Base-by-base conservation (phyloP, 768 basidiomycete species). In the Cubamyces lactineus region DNA sequence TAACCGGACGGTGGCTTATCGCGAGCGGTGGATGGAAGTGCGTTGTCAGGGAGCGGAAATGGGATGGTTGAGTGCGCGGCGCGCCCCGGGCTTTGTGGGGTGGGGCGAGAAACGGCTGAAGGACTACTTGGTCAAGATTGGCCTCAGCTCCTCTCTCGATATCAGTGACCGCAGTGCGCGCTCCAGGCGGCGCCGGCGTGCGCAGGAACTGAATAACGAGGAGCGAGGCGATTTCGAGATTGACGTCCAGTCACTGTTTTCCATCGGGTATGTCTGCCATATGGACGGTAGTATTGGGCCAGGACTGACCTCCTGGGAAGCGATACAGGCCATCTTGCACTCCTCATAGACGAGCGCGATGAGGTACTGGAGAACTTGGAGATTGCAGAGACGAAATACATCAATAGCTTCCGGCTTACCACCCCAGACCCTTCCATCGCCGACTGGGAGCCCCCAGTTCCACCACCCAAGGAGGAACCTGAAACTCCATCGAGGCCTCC, bases 361-460 rank as follows among this genome's bases (percentile, higher is more conserved):
- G 81, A 84, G 68, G 84, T 92, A 21, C 74, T 94, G n/a, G 86
- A 91, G 66, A 86, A 89, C 63, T 79, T 94, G 9, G 91, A 94
- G 76, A 84, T 87, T 54, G 89, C 91, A 12, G 91, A 92, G 75
- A 84, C 87, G 12, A 83, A 81, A 67, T 94, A 92, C 68, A 91
- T 91, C 64, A 79, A 80, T 58, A 92, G 88, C 5, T 93, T 92
- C 78, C 78, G 84, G 16, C 75, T 89, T 11, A 85, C 86, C 0
- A 91, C 88, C 0, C 88, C 89, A 4, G 88, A 89, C 59, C 88
- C 88, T 19, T 89, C 89, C 7, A 78, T 89, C 55, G 77, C 82
- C 13, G 86, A 89, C 71, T 68, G 69, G 60, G 59, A 57, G 30
- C 69, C 70, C 19, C 51, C 49, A n/a, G 52, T 56, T 12, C 63